Evolutionary conservation across 2,329 filamentous ascomycete genomes (phyloP).

Genomic region (Fusarium sp.): DNA sequence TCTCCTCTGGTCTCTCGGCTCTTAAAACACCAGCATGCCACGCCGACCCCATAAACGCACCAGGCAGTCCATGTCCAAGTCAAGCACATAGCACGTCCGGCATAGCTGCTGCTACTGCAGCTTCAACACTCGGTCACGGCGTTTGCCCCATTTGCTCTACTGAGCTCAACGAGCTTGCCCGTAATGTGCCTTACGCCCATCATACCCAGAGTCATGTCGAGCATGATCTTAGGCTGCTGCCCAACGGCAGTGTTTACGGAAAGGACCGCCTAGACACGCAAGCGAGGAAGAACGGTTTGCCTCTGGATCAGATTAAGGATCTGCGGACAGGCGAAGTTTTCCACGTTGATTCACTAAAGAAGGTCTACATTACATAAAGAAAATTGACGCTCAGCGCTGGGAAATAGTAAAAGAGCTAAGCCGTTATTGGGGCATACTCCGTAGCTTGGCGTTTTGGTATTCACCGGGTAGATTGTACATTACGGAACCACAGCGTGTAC

Average conservation of each 20-base stretch:
- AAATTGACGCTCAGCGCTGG: not conserved
- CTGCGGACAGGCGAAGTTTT: constrained; percentile 80
- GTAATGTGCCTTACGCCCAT: constrained; percentile 91
- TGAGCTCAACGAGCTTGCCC: constrained; percentile 91
- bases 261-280: constrained; percentile 79
- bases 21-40: constrained; percentile 97
- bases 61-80: constrained; percentile 8
- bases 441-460: constrained; percentile 1
- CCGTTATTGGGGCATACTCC: not conserved
- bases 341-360: constrained; percentile 74
- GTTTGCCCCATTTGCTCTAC: constrained; percentile 97
- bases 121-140: constrained; percentile 71
- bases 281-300: constrained; percentile 82
- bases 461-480: constrained; percentile 14
- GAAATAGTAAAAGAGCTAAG: not conserved
- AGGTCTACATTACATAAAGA: constrained; percentile 86
- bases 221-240: constrained; percentile 85
- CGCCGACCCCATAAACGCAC: constrained; percentile 23
- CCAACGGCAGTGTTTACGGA: constrained; percentile 89
- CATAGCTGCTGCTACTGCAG: constrained; percentile 36
- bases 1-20: constrained; percentile 91
- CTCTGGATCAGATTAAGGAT: constrained; percentile 78
- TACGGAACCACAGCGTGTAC: not conserved
- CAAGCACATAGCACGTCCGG: constrained; percentile 66
- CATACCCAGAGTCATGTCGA: constrained; percentile 96